Evolutionary conservation across 1,139 yeast species (phyloP).

Genomic region (Protomyces macrosporus): DNA sequence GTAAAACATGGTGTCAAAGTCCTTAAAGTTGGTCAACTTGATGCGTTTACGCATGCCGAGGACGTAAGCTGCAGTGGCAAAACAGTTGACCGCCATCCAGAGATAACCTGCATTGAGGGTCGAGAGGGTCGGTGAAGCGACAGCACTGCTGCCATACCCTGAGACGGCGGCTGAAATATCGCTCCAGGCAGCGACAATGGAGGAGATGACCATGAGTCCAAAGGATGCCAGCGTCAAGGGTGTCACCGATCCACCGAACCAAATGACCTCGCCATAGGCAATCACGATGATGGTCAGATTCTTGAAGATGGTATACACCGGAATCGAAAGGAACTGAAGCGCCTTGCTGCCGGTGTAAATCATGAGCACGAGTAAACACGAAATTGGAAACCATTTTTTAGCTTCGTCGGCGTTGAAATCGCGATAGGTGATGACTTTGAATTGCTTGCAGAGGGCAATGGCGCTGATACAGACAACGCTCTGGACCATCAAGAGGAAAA

Average conservation of each 20-base stretch:
- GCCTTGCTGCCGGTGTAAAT: constrained; percentile 96
- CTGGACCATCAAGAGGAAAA: constrained; percentile 60
- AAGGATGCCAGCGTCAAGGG: constrained; percentile 86
- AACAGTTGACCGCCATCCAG: constrained; percentile 95
- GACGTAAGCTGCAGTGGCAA: constrained; percentile 89
- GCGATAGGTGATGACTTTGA: constrained; percentile 79
- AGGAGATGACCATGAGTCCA: constrained; percentile 82
- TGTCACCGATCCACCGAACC: constrained; percentile 93
- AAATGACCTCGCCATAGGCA: constrained; percentile 95
- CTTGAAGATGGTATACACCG: constrained; percentile 96
- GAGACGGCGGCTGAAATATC: constrained; percentile 50
- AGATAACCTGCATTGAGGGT: constrained; percentile 74
- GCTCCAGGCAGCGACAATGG: constrained; percentile 90
- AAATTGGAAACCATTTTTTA: constrained; percentile 87
- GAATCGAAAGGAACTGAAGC: constrained; percentile 78
- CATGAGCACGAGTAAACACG: constrained; percentile 81
- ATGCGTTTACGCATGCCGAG: constrained; percentile 95
- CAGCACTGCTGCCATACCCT: constrained; percentile 35
- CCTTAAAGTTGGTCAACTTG: constrained; percentile 92
- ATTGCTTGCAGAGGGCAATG: constrained; percentile 62
- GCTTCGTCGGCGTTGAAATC: constrained; percentile 82
- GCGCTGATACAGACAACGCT: constrained; percentile 73
- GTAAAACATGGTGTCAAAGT: constrained; percentile 97
- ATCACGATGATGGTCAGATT: constrained; percentile 92
- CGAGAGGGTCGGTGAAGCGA: constrained; percentile 38